phyloP scores from a whole-genome alignment of 2,329 filamentous ascomycete genomes.

The Pleurostoma richardsiae region DNA sequence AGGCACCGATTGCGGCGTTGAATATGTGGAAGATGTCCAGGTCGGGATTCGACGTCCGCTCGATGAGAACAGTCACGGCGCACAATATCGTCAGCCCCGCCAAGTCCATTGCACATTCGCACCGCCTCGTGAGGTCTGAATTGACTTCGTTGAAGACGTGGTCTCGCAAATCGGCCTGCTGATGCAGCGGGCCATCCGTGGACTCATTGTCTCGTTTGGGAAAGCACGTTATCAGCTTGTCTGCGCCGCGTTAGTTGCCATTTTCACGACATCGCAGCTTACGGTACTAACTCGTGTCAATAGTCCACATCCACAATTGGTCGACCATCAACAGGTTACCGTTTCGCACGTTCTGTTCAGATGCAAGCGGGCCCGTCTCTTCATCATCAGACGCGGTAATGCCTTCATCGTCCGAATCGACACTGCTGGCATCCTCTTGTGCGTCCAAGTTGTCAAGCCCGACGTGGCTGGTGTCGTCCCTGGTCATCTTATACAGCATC shows the following conservation, averaged over 20 bases:
- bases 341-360: constrained; percentile 11
- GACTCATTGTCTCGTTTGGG: constrained; percentile 43
- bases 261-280: not conserved
- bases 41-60: constrained; percentile 50
- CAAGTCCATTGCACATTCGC: constrained; percentile 52
- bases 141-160: constrained; percentile 62
- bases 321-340: constrained; percentile 59
- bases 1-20: constrained; percentile 54
- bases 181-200: constrained; percentile 44
- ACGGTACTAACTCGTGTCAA: constrained; percentile 36
- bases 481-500: constrained; percentile 58
- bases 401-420: constrained; percentile 1
- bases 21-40: constrained; percentile 57
- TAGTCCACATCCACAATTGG: constrained; percentile 53
- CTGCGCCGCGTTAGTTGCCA: constrained; percentile 16
- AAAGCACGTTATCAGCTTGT: constrained; percentile 45
- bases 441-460: constrained; percentile 1
- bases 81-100: constrained; percentile 53
- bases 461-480: constrained; percentile 19
- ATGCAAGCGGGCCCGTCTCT: constrained; percentile 10
- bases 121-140: constrained; percentile 52
- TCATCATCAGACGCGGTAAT: constrained; percentile 20
- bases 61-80: constrained; percentile 52
- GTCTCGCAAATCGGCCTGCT: constrained; percentile 52
- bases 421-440: not conserved